Conservation (phyloP, 2,329 filamentous ascomycete species). For the Parasarocladium wereldwijsianum region DNA sequence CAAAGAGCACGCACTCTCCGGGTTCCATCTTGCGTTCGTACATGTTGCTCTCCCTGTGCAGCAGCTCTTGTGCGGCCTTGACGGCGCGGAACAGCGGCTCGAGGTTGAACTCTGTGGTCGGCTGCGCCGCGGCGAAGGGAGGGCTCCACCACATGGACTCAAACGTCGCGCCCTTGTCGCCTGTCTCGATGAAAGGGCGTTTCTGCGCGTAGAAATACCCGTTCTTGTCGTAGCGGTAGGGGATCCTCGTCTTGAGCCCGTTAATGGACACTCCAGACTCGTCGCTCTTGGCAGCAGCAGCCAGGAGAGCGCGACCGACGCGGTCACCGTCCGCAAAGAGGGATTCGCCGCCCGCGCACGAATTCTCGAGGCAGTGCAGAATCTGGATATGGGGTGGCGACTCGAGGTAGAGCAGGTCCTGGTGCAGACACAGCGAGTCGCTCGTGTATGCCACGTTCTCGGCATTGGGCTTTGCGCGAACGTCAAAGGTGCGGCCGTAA, state of each 20-base stretch:
- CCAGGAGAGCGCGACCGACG: constrained; percentile 36
- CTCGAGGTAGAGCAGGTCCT: constrained; percentile 79
- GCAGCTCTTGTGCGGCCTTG: constrained; percentile 36
- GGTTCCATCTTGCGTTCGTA: constrained; percentile 60
- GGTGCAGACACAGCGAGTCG: constrained; percentile 72
- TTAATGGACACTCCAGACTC: no score
- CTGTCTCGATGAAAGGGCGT: constrained; percentile 35
- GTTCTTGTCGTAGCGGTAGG: constrained; percentile 56
- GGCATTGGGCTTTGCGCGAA: constrained; percentile 64
- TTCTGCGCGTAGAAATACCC: constrained; percentile 45
- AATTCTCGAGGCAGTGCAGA: constrained; percentile 77
- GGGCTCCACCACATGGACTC: constrained; percentile 49
- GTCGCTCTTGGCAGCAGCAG: no score
- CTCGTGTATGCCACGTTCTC: constrained; percentile 90
- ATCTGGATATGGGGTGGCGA: constrained; percentile 72
- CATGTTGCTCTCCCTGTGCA: constrained; percentile 44
- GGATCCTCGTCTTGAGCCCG: constrained; percentile 32
- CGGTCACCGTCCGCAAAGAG: constrained; percentile 67
- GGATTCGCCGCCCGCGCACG: constrained; percentile 65
- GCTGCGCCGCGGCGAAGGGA: constrained; percentile 51
- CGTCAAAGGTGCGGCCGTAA: constrained; percentile 85
- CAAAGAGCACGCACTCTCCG: constrained; percentile 87
- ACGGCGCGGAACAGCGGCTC: constrained; percentile 32
- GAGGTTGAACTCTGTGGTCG: constrained; percentile 10
- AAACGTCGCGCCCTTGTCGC: neutral